These are phyloP conservation scores for Ophiostoma piceae DNA, from an alignment of 2,329 filamentous ascomycete genomes.

Conservation along the genomic window DNA sequence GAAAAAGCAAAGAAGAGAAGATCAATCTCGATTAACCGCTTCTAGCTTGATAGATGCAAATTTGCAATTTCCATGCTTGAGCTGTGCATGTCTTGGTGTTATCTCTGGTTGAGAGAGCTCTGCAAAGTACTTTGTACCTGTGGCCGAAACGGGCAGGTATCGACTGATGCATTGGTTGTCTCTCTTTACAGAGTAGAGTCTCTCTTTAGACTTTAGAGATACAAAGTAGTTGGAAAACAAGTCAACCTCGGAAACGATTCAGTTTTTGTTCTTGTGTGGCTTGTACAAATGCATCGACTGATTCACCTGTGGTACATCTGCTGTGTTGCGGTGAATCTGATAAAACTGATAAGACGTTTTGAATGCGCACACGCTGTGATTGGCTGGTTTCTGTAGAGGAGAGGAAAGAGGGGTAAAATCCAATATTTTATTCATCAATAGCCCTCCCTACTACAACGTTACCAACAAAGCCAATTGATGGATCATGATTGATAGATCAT, in stretches of 20 bases:
- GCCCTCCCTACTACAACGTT: neutral
- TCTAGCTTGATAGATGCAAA: neutral
- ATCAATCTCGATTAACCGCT: neutral
- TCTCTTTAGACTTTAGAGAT: too few species aligned
- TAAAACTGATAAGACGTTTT: conserved; percentile 19
- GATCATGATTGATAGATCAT: too few species aligned
- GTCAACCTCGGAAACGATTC: too few species aligned
- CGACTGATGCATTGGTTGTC: neutral
- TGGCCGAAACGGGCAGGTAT: neutral
- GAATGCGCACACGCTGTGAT: conserved; percentile 25
- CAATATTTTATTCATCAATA: neutral
- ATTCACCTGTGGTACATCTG: neutral
- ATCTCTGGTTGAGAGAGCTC: neutral
- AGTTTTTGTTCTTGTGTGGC: neutral
- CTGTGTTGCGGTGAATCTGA: conserved; percentile 25
- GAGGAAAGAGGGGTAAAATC: conserved; percentile 6
- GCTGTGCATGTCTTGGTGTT: neutral
- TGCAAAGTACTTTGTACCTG: neutral
- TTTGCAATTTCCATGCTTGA: neutral
- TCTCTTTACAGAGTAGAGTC: too few species aligned
- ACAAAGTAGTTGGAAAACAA: too few species aligned
- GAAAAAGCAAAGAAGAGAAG: neutral
- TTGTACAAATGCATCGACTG: neutral
- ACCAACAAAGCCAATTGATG: neutral
- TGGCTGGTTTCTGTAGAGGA: conserved; percentile 3